Evolutionary conservation across 306 rosid genomes (phyloP).

Genomic region (Betula pendula): DNA sequence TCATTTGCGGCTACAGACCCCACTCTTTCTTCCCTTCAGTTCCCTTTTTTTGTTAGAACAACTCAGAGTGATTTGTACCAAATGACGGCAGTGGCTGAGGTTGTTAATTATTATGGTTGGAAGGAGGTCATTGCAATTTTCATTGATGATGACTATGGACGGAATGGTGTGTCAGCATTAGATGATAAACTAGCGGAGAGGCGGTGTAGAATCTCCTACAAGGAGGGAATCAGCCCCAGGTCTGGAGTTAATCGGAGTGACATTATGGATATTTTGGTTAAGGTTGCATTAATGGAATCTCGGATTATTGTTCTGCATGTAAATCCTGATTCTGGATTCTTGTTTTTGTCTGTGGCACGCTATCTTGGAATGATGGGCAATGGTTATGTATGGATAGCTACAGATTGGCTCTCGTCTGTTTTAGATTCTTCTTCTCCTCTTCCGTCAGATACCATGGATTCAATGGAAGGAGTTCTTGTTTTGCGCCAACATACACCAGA

Average conservation of each 20-base stretch:
- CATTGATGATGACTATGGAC: constrained; percentile 82
- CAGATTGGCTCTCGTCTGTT: constrained; percentile 85
- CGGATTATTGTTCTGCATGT: constrained; percentile 81
- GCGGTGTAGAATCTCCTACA: constrained; percentile 76
- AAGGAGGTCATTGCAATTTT: constrained; percentile 74
- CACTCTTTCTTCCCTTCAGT: constrained; percentile 77
- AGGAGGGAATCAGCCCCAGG: constrained; percentile 59
- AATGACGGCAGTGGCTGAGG: constrained; percentile 83
- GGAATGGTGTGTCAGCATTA: constrained; percentile 73
- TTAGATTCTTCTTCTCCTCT: constrained; percentile 60
- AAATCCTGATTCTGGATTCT: constrained; percentile 66
- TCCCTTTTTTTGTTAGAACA: constrained; percentile 82
- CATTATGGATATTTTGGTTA: constrained; percentile 66
- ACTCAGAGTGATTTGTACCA: constrained; percentile 76
- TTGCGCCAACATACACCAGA: constrained; percentile 85
- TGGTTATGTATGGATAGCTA: constrained; percentile 93
- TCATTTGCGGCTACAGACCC: constrained; percentile 97
- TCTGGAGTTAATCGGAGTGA: constrained; percentile 35
- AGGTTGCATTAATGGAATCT: constrained; percentile 77
- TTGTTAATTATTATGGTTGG: constrained; percentile 76
- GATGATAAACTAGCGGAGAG: constrained; percentile 62
- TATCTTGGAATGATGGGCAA: constrained; percentile 79
- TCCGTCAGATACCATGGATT: constrained; percentile 45
- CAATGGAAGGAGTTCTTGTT: constrained; percentile 73
- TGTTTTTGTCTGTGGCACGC: constrained; percentile 62